phyloP scores from a whole-genome alignment of 805 yeast genomes.

The Yamadazyma kitorensis region DNA sequence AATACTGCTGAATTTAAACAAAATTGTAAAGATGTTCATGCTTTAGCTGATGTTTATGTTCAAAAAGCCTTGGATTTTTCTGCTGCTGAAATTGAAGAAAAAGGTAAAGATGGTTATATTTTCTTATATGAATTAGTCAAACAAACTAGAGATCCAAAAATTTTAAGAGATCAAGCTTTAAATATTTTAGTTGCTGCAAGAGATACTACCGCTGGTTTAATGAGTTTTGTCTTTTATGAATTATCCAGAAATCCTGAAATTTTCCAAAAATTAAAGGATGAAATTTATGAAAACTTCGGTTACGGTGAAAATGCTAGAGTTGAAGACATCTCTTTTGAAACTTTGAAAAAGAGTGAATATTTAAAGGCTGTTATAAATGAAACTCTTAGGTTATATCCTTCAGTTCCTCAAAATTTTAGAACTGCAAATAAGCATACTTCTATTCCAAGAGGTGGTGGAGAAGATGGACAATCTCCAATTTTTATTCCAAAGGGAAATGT shows the following conservation, averaged over 20 bases:
- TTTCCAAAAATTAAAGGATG: conserved; percentile 28
- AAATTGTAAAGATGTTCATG: conserved; percentile 24
- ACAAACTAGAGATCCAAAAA: conserved; percentile 33
- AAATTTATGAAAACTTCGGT: conserved; percentile 31
- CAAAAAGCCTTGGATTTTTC: conserved; percentile 26
- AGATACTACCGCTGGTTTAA: conserved; percentile 41
- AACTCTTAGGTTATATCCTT: conserved; percentile 35
- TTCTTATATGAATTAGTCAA: conserved; percentile 39
- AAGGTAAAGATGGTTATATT: conserved; percentile 26
- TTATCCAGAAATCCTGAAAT: conserved; percentile 33
- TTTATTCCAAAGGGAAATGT: conserved; percentile 18
- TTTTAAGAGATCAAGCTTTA: conserved; percentile 37
- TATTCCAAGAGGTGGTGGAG: conserved; percentile 33
- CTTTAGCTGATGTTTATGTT: conserved; percentile 28
- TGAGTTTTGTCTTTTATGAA: conserved; percentile 33
- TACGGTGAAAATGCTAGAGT: conserved; percentile 24
- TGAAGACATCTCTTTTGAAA: conserved; percentile 33
- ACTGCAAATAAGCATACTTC: conserved; percentile 28
- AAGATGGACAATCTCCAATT: conserved; percentile 22
- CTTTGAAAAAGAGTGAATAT: conserved; percentile 38
- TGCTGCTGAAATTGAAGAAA: conserved; percentile 24
- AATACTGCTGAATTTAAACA: conserved; percentile 21
- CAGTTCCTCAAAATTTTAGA: conserved; percentile 30
- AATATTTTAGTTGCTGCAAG: conserved; percentile 42
- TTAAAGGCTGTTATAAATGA: conserved; percentile 36